These are phyloP conservation scores for Salvia rosmarinus DNA, from an alignment of 257 asterid genomes.

Conservation along the genomic window DNA sequence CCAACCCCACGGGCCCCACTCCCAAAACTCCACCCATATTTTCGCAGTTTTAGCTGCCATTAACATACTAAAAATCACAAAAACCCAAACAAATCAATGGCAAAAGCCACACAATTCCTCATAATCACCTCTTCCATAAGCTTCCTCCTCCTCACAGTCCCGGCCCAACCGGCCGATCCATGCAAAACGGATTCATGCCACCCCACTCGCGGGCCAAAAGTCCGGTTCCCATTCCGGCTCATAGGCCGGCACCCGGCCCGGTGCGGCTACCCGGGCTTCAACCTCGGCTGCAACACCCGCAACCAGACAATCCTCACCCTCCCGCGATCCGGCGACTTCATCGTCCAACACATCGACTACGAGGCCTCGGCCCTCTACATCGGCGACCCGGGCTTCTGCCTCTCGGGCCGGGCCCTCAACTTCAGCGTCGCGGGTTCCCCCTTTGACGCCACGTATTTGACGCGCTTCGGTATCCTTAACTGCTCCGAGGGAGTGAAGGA, in stretches of 20 bases:
- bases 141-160: conserved; percentile 23
- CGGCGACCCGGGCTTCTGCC: conserved; percentile 57
- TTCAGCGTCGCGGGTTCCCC: conserved; percentile 47
- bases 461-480: conserved; percentile 37
- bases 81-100: conserved; percentile 11
- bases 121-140: conserved; percentile 21
- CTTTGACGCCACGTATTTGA: conserved; percentile 28
- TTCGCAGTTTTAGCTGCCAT: not conserved
- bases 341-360: conserved; percentile 55
- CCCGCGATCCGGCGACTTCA: conserved; percentile 59
- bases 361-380: conserved; percentile 37
- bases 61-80: not conserved
- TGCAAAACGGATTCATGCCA: conserved; percentile 53
- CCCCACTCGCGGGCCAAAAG: conserved; percentile 38
- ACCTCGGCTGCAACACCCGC: conserved; percentile 56
- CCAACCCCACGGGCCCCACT: not conserved
- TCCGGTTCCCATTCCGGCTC: conserved; percentile 74
- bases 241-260: conserved; percentile 34
- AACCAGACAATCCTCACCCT: conserved; percentile 51
- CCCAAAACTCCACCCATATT: not conserved
- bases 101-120: conserved; percentile 10
- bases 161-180: conserved; percentile 27
- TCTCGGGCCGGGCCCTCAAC: conserved; percentile 41
- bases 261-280: conserved; percentile 69
- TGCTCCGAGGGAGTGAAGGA: conserved; percentile 43